These are phyloP conservation scores for Aspergillus campestris DNA, from an alignment of 495 filamentous ascomycete species.

Conservation along the genomic window DNA sequence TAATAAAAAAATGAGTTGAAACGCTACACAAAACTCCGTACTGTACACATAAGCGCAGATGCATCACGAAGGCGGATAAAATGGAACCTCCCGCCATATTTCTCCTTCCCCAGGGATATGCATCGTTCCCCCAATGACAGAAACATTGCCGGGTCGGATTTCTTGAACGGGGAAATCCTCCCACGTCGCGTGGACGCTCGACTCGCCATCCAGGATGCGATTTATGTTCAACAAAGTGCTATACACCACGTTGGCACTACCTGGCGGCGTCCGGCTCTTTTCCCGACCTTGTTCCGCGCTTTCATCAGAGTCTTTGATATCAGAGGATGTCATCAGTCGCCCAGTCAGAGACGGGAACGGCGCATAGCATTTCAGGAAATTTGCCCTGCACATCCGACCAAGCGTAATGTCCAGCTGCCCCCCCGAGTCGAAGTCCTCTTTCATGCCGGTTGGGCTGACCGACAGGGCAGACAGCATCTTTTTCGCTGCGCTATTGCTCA, in stretches of 20 bases:
- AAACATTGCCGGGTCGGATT: no score
- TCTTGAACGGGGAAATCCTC: slow-evolving; percentile 1
- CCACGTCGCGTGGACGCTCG: slow-evolving; percentile 14
- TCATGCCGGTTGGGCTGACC: slow-evolving; percentile 24
- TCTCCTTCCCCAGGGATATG: no score
- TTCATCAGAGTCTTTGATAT: slow-evolving; percentile 32
- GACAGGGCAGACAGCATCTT: slow-evolving; percentile 40
- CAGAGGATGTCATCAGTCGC: slow-evolving; percentile 34
- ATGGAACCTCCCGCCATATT: no score
- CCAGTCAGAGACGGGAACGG: slow-evolving; percentile 40
- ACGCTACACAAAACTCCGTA: no score
- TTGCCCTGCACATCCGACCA: slow-evolving; percentile 35
- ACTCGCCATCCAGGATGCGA: slow-evolving; percentile 10
- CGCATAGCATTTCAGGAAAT: slow-evolving; percentile 34
- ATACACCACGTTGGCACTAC: slow-evolving; percentile 25
- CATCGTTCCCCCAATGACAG: no score
- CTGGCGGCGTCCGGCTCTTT: background rate
- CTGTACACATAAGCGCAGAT: no score
- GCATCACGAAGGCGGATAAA: no score
- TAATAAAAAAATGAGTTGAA: no score
- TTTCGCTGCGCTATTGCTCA: slow-evolving; percentile 43
- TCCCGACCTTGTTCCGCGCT: background rate
- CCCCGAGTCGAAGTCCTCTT: slow-evolving; percentile 15
- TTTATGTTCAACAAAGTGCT: slow-evolving; percentile 41
- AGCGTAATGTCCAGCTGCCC: slow-evolving; percentile 42